Conservation (phyloP, 2,329 filamentous ascomycete genomes). For the Fusarium nanum region DNA sequence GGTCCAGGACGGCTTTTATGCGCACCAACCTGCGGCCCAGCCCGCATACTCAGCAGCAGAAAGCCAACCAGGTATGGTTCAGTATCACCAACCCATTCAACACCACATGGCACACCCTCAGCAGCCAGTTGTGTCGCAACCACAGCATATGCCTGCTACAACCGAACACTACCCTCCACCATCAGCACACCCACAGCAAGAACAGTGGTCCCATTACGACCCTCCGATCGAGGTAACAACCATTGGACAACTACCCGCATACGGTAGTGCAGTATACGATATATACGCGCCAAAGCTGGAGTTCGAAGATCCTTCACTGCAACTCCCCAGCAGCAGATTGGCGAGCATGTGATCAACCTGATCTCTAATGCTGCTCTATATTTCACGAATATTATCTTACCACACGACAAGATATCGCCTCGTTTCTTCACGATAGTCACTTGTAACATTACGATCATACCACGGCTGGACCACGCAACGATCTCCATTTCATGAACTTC, state of each 20-base stretch:
- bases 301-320: conserved; percentile 67
- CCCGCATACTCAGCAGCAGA: conserved; percentile 63
- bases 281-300: conserved; percentile 68
- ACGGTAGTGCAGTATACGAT: conserved; percentile 63
- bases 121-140: conserved; percentile 52
- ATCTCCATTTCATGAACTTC: conserved; percentile 37
- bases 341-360: conserved; percentile 61
- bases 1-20: conserved; percentile 67
- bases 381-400: conserved; percentile 28
- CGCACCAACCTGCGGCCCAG: conserved; percentile 62
- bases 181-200: conserved; percentile 56
- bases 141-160: conserved; percentile 45
- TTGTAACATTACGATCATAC: conserved; percentile 45
- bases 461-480: conserved; percentile 41
- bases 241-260: conserved; percentile 64
- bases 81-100: conserved; percentile 58
- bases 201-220: conserved; percentile 70
- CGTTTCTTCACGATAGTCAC: conserved; percentile 28
- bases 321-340: conserved; percentile 69
- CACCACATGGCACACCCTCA: conserved; percentile 51
- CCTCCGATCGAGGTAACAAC: conserved; percentile 67
- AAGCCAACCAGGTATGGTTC: conserved; percentile 55
- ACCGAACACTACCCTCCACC: conserved; percentile 53
- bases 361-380: conserved; percentile 11
- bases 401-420: conserved; percentile 16